Conservation (phyloP, 179 eudicot genomes). For the Spinacia oleracea region DNA sequence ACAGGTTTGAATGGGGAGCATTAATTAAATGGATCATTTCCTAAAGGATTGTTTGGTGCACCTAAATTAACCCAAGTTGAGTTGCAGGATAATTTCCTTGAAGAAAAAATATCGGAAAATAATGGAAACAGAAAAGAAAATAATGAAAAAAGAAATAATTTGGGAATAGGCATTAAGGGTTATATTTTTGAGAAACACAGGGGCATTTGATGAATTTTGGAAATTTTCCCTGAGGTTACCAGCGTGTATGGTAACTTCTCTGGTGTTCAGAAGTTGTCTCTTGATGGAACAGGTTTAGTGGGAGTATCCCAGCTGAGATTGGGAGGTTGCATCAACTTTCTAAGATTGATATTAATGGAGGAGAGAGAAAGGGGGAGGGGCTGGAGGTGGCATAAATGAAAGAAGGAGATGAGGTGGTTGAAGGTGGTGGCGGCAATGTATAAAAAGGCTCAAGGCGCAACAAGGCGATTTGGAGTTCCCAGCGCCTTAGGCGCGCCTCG, state of each 20-base stretch:
- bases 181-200: no score
- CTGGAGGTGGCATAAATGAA: no score
- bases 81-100: conserved; percentile 71
- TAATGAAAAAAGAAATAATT: no score
- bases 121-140: no score
- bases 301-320: conserved; percentile 57
- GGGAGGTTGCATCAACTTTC: conserved; percentile 72
- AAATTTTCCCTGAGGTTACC: conserved; percentile 72
- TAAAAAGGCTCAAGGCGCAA: no score
- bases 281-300: conserved; percentile 64
- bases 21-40: conserved; percentile 86
- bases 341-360: conserved; percentile 79
- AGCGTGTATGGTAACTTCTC: conserved; percentile 63
- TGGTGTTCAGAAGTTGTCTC: conserved; percentile 68
- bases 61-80: conserved; percentile 78
- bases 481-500: no score
- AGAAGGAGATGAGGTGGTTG: no score
- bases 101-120: no score
- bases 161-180: no score
- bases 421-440: no score
- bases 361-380: no score
- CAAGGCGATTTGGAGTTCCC: no score
- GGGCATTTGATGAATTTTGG: conserved; percentile 58
- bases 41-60: conserved; percentile 63
- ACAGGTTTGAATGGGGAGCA: conserved; percentile 78